phyloP scores from a whole-genome alignment of 345 rosid genomes.

The Barbarea vulgaris region DNA sequence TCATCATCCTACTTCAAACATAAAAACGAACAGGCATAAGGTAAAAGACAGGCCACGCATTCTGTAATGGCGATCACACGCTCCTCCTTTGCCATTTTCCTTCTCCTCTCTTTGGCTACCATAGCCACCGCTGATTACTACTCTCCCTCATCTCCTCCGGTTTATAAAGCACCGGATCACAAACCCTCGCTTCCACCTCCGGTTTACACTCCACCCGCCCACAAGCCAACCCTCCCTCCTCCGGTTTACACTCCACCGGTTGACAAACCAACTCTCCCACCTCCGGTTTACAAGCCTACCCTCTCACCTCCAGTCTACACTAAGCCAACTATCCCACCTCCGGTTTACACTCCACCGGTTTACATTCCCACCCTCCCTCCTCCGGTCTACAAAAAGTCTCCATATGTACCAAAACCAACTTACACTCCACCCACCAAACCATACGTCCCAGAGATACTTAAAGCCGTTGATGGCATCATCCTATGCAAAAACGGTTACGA shows the following conservation, averaged over 20 bases:
- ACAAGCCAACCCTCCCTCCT: background rate
- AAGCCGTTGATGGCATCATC: slow-evolving; percentile 54
- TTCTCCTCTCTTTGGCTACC: slow-evolving; percentile 32
- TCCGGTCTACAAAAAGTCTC: slow-evolving; percentile 33
- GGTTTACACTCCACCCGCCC: slow-evolving; percentile 14
- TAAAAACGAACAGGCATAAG: background rate
- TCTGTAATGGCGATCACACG: slow-evolving; percentile 26
- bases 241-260: slow-evolving; percentile 10
- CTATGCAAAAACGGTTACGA: slow-evolving; percentile 52
- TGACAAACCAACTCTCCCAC: background rate
- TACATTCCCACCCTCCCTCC: slow-evolving; percentile 16
- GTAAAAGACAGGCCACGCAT: background rate
- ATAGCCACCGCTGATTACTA: slow-evolving; percentile 38
- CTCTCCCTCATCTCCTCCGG: slow-evolving; percentile 38
- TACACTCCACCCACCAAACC: slow-evolving; percentile 33
- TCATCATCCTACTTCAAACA: slow-evolving; percentile 21
- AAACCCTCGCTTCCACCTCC: slow-evolving; percentile 18
- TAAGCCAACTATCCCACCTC: slow-evolving; percentile 9
- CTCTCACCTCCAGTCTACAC: slow-evolving; percentile 17
- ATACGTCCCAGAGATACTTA: slow-evolving; percentile 32
- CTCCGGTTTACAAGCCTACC: slow-evolving; percentile 8
- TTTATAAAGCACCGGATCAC: slow-evolving; percentile 23
- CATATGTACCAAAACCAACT: slow-evolving; percentile 35
- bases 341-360: slow-evolving; percentile 15
- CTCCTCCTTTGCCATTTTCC: slow-evolving; percentile 24